Base-by-base conservation (phyloP, 257 asterid species). In the Solanum bukasovii region DNA sequence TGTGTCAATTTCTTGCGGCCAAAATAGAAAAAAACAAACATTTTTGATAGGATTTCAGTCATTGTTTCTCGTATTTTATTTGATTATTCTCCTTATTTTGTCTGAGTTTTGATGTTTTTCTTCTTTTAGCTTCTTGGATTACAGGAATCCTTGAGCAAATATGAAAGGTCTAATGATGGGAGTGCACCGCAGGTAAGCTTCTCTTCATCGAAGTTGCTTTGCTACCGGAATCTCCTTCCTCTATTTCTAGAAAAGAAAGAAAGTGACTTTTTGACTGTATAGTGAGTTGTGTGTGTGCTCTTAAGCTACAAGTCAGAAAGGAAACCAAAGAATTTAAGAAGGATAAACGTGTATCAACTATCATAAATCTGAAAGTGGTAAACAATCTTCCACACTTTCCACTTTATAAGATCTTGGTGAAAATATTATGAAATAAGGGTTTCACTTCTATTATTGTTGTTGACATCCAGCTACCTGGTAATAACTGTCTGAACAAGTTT, bases 131-230 rank as follows among this genome's bases (percentile, higher is more conserved):
- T 97, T 93, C 98, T 97, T 87, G 93, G 99, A 78, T 90, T 97
- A 89, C 99, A 96, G 91, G 99, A 97, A 89, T 88, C 97, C 92
- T 92, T 97, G 90, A 93, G 98, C 93, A 97, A 97, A 90, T 97
- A 96, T 92, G 96, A 93, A 93, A 94, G 96, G 92, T 89, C 98
- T 72, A 92, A 92, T 92, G 97, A 93, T 88, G 99, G 98, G 92
- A 95, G 90, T 90, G 92, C 96, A 6, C 99, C 99, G 83, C 98
- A 96, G 98, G 99, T 97, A 93, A 82, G 86, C 70, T 49, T 82
- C 70, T 44, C 67, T 11, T 49, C 33, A 31, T 49, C 4, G 20
- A 82, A 18, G 70, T 49, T 82, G 12, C 9, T 29, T 49, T 82
- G 70, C 44, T 82, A 46, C 25, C 2, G 14, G 85, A 29, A 46